Percentiles rank a stretch among this genome's conserved stretches.
These are phyloP conservation scores for Lupinus albus DNA, from an alignment of 306 rosid genomes.

Conservation along the genomic window DNA sequence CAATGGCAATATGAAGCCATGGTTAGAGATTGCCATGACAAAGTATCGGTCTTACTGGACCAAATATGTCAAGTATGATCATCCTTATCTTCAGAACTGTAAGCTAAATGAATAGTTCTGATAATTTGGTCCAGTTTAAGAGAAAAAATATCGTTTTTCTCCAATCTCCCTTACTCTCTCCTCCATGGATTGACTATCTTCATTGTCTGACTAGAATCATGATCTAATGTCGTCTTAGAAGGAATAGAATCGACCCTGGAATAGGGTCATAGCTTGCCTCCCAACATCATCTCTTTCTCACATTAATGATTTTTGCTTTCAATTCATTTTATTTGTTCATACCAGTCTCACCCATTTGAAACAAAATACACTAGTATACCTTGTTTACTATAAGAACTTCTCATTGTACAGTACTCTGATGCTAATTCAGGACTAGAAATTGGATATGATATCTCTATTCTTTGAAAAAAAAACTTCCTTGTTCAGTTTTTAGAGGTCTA, in stretches of 20 bases:
- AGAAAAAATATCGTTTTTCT: slow-evolving; percentile 19
- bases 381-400: slow-evolving; percentile 52
- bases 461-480: slow-evolving; percentile 38
- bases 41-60: slow-evolving; percentile 85
- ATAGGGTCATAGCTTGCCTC: slow-evolving; percentile 32
- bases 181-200: slow-evolving; percentile 39
- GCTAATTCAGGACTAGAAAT: slow-evolving; percentile 44
- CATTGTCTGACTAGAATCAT: slow-evolving; percentile 41
- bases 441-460: slow-evolving; percentile 48
- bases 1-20: slow-evolving; percentile 96
- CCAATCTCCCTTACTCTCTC: slow-evolving; percentile 28
- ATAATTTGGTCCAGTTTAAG: slow-evolving; percentile 23
- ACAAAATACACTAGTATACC: slow-evolving; percentile 53
- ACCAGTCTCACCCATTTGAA: slow-evolving; percentile 53
- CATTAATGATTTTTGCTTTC: slow-evolving; percentile 56
- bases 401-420: slow-evolving; percentile 48
- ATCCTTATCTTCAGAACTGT: slow-evolving; percentile 78
- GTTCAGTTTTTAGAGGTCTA: slow-evolving; percentile 36
- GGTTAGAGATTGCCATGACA: slow-evolving; percentile 89
- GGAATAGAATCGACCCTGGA: slow-evolving; percentile 38
- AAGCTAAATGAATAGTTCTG: slow-evolving; percentile 52
- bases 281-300: slow-evolving; percentile 38
- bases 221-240: slow-evolving; percentile 38
- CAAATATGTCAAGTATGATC: slow-evolving; percentile 73
- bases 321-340: slow-evolving; percentile 68